A percentile compares a stretch with the other conserved stretches of the same genome.
These are phyloP conservation scores for Ochetophila trinervis DNA, from an alignment of 306 rosid genomes.

Conservation along the genomic window DNA sequence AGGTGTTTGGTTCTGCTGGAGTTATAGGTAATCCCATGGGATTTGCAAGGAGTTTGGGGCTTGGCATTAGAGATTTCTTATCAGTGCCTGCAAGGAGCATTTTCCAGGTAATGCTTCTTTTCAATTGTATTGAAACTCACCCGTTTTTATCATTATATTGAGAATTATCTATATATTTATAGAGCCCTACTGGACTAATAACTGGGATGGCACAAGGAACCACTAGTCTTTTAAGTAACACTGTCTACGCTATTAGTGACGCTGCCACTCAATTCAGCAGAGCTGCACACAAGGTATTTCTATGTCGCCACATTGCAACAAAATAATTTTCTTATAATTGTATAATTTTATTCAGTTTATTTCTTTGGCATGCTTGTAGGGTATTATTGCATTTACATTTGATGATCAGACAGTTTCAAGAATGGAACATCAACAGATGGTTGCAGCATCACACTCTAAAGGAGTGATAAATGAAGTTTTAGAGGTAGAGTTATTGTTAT, in stretches of 20 bases:
- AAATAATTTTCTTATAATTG: background rate
- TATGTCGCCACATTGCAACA: slow-evolving; percentile 18
- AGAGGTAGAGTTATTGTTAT: slow-evolving; percentile 44
- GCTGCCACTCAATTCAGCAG: slow-evolving; percentile 95
- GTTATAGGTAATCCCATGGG: slow-evolving; percentile 98
- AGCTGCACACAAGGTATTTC: slow-evolving; percentile 88
- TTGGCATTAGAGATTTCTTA: slow-evolving; percentile 83
- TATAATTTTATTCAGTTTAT: slow-evolving; percentile 15
- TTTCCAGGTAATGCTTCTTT: slow-evolving; percentile 51
- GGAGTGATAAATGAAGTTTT: slow-evolving; percentile 84
- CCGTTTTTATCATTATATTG: slow-evolving; percentile 1
- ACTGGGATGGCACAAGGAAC: slow-evolving; percentile 96
- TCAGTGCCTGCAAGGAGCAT: slow-evolving; percentile 84
- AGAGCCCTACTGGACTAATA: slow-evolving; percentile 91
- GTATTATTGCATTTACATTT: slow-evolving; percentile 95
- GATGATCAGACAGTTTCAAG: slow-evolving; percentile 76
- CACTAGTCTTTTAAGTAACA: slow-evolving; percentile 87
- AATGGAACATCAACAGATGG: slow-evolving; percentile 63
- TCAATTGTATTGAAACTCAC: background rate
- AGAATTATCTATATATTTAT: slow-evolving; percentile 26
- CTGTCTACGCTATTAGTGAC: slow-evolving; percentile 89
- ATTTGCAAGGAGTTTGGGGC: slow-evolving; percentile 89
- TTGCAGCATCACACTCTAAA: slow-evolving; percentile 57
- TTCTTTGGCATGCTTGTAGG: slow-evolving; percentile 38
- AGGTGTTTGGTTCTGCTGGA: slow-evolving; percentile 98